Percentiles rank a stretch among this genome's conserved stretches.
phyloP scores from a whole-genome alignment of 805 yeast species.

The Nadsonia fulvescens region DNA sequence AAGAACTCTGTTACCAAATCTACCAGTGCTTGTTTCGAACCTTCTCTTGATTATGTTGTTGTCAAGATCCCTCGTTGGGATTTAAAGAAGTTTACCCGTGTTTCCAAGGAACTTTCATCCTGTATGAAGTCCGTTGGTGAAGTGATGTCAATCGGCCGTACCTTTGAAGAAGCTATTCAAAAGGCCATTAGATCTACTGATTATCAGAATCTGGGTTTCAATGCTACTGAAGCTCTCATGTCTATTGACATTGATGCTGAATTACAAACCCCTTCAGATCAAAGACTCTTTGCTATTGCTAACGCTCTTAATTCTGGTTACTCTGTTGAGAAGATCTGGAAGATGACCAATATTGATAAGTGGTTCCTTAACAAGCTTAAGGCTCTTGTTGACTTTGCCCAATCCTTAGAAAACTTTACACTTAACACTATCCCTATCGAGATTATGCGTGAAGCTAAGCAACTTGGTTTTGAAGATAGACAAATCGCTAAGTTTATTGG shows the following conservation, averaged over 20 bases:
- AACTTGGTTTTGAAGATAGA: constrained; percentile 91
- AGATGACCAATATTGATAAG: constrained; percentile 77
- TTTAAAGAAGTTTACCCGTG: constrained; percentile 85
- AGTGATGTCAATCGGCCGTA: constrained; percentile 94
- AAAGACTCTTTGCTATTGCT: constrained; percentile 89
- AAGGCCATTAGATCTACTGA: constrained; percentile 95
- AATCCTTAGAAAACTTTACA: constrained; percentile 19
- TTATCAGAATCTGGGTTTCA: constrained; percentile 87
- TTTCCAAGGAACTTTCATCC: constrained; percentile 70
- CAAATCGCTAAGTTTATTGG: constrained; percentile 80
- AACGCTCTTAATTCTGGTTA: constrained; percentile 82
- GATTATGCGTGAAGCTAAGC: constrained; percentile 72
- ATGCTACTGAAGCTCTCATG: constrained; percentile 64
- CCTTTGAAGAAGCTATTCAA: constrained; percentile 94
- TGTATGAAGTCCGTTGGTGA: constrained; percentile 99
- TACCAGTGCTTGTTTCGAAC: constrained; percentile 94
- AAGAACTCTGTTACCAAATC: constrained; percentile 84
- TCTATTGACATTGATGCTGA: constrained; percentile 84
- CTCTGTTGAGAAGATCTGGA: constrained; percentile 82
- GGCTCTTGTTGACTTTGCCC: constrained; percentile 56
- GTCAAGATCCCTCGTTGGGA: constrained; percentile 99
- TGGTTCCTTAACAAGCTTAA: constrained; percentile 88
- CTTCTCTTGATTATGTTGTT: constrained; percentile 90
- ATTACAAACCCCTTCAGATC: constrained; percentile 93
- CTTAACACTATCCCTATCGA: constrained; percentile 32